Base-by-base conservation (phyloP, 352 stramenopile species). In the Phytophthora cryptogea region DNA sequence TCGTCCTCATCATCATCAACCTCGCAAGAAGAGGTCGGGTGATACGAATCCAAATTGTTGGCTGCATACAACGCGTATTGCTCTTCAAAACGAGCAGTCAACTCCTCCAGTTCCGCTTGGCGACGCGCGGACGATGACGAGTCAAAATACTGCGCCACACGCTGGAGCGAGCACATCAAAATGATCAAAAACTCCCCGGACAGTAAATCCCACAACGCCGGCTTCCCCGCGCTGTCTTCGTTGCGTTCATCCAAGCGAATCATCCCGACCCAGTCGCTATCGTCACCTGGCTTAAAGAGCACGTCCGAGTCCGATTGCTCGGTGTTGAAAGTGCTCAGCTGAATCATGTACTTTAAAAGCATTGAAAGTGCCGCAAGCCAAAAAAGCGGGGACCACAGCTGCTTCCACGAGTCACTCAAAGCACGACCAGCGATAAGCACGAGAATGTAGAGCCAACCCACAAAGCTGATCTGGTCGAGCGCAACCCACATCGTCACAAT, bases 311-410 rank as follows among this genome's bases (percentile, higher is more conserved):
- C 64, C 0, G 53, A 26, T 27, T 74, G 50, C 5, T 79, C 62
- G 2, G 64, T 66, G 40, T 80, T 70, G 20, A 94, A 82, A 13
- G 69, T 68, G 36, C 68, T 80, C 16, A 94, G 37, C 50, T 94
- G 84, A 54, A 88, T 90, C 17, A 79, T 10, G 42, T 90, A 94
- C 27, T 81, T 87, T 23, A 86, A 41, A 4, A 83, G 54, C 27
- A 88, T 70, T 10, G 79, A 70, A 5, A 87, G 63, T 11, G 73
- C 68, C 37, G 82, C 87, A 2, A 94, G 68, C 82, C 84, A 94
- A 43, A 92, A 94, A 10, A 94, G 57, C 16, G 84, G 84, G 35
- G 88, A 85, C 84, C 84, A 94, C 8, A 94, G 50, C 36, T 76
- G 78, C 45, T 82, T 80, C 84, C 84, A 94, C 11, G 77, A 74